Conservation (phyloP, 148 eudicot species). For the Nepenthes mirabilis region DNA sequence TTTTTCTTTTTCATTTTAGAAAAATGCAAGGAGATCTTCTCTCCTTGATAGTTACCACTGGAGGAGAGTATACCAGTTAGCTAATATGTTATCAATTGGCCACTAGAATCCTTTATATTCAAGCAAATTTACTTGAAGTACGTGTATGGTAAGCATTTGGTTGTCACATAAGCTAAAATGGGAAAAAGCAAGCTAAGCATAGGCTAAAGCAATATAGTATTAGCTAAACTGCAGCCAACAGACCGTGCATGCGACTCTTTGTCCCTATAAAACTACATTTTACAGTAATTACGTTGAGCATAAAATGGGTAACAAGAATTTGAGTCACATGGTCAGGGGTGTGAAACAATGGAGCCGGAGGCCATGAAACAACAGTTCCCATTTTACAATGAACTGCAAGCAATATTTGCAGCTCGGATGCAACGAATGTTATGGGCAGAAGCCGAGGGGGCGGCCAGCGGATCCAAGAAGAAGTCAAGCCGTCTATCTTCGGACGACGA, state of each 20-base stretch:
- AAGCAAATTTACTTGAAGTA: too few species aligned
- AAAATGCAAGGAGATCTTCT: too few species aligned
- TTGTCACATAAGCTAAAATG: too few species aligned
- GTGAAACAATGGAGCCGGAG: slow-evolving; percentile 88
- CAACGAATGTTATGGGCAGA: slow-evolving; percentile 86
- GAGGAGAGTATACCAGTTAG: too few species aligned
- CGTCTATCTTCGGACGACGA: slow-evolving; percentile 66
- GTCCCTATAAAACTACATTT: not conserved
- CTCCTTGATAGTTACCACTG: too few species aligned
- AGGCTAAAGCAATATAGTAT: too few species aligned
- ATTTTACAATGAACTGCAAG: slow-evolving; percentile 71
- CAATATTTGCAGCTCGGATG: slow-evolving; percentile 71
- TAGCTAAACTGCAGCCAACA: too few species aligned
- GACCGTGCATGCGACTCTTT: not conserved
- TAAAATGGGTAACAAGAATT: not conserved
- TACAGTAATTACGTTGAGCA: not conserved
- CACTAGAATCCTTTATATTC: too few species aligned
- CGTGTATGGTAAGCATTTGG: too few species aligned
- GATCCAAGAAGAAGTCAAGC: slow-evolving; percentile 16
- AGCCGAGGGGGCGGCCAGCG: slow-evolving; percentile 36
- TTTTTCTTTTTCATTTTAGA: too few species aligned
- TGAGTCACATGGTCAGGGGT: slow-evolving; percentile 30
- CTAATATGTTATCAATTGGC: too few species aligned
- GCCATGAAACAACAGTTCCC: slow-evolving; percentile 74
- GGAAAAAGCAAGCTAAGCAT: too few species aligned